Evolutionary conservation across 345 rosid species (phyloP).

Genomic region (Salix dunnii): DNA sequence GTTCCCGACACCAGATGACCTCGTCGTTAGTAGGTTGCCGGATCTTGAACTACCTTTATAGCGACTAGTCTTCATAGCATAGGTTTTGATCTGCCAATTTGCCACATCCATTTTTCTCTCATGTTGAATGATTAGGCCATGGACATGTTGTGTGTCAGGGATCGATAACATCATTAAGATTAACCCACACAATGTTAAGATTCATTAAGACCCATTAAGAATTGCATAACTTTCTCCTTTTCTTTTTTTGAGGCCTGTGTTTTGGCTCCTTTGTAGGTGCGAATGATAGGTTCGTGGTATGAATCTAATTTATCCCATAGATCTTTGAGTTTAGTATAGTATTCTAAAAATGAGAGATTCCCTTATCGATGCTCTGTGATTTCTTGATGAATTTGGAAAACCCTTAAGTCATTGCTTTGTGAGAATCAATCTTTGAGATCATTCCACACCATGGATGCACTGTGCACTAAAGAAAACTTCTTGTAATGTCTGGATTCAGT

Average conservation of each 20-base stretch:
- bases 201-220: conserved; percentile 12
- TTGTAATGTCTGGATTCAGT: not conserved
- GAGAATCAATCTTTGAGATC: conserved; percentile 1
- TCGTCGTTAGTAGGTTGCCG: fast-evolving
- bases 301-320: not conserved
- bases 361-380: not conserved
- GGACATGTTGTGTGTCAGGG: not conserved
- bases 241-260: not conserved
- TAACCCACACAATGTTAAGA: not conserved
- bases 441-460: not conserved
- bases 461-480: not conserved
- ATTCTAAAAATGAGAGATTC: not conserved
- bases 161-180: not conserved
- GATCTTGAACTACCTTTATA: too few species aligned
- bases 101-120: not conserved
- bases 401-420: not conserved
- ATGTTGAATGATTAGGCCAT: not conserved
- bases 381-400: conserved; percentile 3
- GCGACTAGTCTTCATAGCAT: not conserved
- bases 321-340: conserved; percentile 11
- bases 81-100: not conserved
- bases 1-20: fast-evolving
- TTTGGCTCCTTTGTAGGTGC: not conserved
- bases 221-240: not conserved
- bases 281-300: not conserved